Base-by-base conservation (phyloP, 75 land plant species). In the Picea glauca region DNA sequence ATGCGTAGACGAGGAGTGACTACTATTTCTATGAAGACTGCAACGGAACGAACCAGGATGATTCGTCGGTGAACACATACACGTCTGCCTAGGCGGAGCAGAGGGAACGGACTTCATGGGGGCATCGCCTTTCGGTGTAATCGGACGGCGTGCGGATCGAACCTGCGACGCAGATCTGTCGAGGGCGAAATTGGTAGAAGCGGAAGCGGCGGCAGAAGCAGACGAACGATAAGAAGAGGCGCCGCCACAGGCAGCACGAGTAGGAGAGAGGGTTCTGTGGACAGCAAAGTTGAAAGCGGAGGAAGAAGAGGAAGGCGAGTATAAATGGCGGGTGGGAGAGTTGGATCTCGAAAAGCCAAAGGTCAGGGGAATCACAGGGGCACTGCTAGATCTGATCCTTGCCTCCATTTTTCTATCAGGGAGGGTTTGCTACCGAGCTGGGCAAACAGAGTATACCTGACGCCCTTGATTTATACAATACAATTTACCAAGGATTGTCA, bases 21-120 rank as follows among this genome's bases (percentile, higher is more conserved):
- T 7, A 1, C 21, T 35, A 38, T 68, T 68, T 18, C 72, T 33
- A 38, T 68, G 72, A 2, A 35, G 72, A 18, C 20, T 68, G 50
- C 72, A 68, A 18, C 72, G 72, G 46, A 68, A 68, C 2, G 72
- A 13, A 7, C 72, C 72, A 1, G 72, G 72, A 20, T 68, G 72
- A 38, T 35, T 68, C 6, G 35, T 68, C 0, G 72, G 72, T n/a
- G 72, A 68, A 15, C 72, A 68, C 9, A 68, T 31, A 38, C 72
- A 68, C 50, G 32, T 38, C 72, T 35, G 38, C 21, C 46, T 68
- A 8, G 72, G 35, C 32, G 46, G 2, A 68, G 21, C 46, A 1
- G 21, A 38, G 46, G 21, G 40, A 14, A 15, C 12, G 46, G 21
- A 8, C n/a, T 38, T 38, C 11, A 8, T 8, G 54, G 54, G 54